Evolutionary conservation across 768 basidiomycete species (phyloP).

Genomic region (Tephrocybe rancida): DNA sequence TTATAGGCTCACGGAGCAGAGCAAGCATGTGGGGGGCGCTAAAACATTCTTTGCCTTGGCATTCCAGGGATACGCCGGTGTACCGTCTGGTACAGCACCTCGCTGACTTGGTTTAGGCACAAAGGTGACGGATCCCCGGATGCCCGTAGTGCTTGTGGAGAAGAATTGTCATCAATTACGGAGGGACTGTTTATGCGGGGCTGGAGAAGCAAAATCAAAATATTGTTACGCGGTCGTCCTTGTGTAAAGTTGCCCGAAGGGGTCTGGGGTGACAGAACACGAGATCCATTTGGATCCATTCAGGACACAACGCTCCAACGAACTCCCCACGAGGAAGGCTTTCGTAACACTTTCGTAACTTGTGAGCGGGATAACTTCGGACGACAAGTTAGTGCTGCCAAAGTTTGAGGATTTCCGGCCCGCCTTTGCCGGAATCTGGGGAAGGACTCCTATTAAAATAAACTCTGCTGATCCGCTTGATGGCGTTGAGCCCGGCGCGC

Average conservation of each 20-base stretch:
- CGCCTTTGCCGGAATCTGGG: too few relatives aligned
- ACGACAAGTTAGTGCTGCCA: too few relatives aligned
- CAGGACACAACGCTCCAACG: neutral
- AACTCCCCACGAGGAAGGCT: too few relatives aligned
- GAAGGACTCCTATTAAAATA: too few relatives aligned
- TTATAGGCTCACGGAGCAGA: neutral
- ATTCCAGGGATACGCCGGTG: constrained; percentile 7
- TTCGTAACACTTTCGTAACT: too few relatives aligned
- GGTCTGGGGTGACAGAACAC: neutral
- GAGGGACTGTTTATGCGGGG: neutral
- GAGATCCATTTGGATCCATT: neutral
- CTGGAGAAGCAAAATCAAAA: neutral
- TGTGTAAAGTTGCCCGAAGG: neutral
- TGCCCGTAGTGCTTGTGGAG: neutral
- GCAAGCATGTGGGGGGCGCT: neutral
- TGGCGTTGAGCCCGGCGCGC: too few relatives aligned
- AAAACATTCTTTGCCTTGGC: neutral
- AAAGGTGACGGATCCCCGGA: neutral
- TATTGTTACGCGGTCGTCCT: neutral
- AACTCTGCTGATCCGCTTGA: too few relatives aligned
- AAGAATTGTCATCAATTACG: neutral
- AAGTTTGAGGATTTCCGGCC: too few relatives aligned
- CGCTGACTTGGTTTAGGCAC: neutral
- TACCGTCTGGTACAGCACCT: neutral
- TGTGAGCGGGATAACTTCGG: too few relatives aligned